Evolutionary conservation across 768 basidiomycete genomes (phyloP).

Genomic region (Lactifluus hygrophoroides): DNA sequence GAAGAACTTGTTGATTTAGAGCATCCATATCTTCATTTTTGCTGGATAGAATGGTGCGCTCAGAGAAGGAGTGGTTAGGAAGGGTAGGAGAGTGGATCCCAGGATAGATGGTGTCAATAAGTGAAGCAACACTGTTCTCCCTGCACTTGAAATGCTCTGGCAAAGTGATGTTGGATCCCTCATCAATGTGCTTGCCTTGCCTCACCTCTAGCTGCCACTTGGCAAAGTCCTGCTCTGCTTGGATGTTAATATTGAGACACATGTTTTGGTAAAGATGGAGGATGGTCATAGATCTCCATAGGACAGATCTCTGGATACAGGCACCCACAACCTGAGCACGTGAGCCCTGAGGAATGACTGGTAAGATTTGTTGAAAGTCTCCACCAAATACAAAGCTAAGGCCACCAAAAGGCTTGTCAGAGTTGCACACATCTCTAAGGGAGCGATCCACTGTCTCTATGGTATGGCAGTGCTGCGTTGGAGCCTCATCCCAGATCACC

Average conservation of each 20-base stretch:
- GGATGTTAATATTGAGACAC: background rate
- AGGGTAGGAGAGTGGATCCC: conserved; percentile 21
- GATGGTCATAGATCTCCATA: conserved; percentile 39
- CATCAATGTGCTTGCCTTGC: background rate
- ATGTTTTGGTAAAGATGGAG: conserved; percentile 19
- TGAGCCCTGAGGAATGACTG: conserved; percentile 16
- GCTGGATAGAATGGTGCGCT: background rate
- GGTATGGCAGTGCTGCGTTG: background rate
- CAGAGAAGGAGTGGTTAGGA: background rate
- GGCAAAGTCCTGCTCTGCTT: background rate
- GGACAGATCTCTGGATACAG: conserved; percentile 23
- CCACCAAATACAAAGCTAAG: background rate
- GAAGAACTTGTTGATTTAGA: background rate
- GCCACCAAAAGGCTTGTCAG: background rate
- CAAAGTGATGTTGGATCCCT: background rate
- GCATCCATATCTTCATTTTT: background rate
- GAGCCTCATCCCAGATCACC: background rate
- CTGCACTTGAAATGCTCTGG: background rate
- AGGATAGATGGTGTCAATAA: background rate
- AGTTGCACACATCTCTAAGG: background rate
- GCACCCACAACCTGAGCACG: conserved; percentile 41
- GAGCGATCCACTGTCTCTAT: background rate
- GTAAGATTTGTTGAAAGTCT: background rate
- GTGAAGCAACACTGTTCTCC: background rate
- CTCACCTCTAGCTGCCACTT: background rate